Evolutionary conservation across 805 yeast species (phyloP).

Genomic region (Metschnikowia koreensis): DNA sequence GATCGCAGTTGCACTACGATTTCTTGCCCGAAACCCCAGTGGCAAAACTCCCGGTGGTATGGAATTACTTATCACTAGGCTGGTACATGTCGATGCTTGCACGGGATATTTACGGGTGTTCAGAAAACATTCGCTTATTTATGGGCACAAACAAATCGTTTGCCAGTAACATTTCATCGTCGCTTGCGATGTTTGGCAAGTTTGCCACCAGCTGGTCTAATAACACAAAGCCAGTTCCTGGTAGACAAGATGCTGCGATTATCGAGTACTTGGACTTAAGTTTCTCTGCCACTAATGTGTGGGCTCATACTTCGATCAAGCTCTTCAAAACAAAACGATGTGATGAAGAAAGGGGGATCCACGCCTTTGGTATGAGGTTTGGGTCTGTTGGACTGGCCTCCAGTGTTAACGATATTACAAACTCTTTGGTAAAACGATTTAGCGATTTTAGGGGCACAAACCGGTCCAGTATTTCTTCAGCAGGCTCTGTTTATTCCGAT

Average conservation of each 20-base stretch:
- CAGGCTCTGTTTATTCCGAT: conserved; percentile 23
- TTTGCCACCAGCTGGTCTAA: conserved; percentile 38
- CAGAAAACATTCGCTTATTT: conserved; percentile 7
- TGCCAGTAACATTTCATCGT: conserved; percentile 39
- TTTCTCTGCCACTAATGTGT: conserved; percentile 43
- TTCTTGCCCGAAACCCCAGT: conserved; percentile 44
- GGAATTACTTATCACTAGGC: conserved; percentile 65
- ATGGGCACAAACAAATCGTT: conserved; percentile 28
- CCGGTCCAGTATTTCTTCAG: conserved; percentile 28
- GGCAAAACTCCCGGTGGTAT: conserved; percentile 49
- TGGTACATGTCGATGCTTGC: conserved; percentile 74
- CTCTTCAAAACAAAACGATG: conserved; percentile 45
- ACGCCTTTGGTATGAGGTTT: conserved; percentile 16
- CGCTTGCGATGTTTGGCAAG: conserved; percentile 37
- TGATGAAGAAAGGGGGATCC: conserved; percentile 22
- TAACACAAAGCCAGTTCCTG: conserved; percentile 7
- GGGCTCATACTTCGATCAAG: conserved; percentile 50
- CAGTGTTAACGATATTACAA: conserved; percentile 42
- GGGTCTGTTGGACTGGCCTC: conserved; percentile 11
- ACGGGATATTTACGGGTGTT: conserved; percentile 48
- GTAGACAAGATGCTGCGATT: conserved; percentile 7
- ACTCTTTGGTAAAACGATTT: conserved; percentile 46
- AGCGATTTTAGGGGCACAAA: conserved; percentile 40
- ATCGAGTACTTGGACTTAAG: conserved; percentile 28
- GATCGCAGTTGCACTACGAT: conserved; percentile 37